Evolutionary conservation across 805 yeast species (phyloP), one percentile per base, ranked within the genome.

Genomic region (Wickerhamiella bombiphila): DNA sequence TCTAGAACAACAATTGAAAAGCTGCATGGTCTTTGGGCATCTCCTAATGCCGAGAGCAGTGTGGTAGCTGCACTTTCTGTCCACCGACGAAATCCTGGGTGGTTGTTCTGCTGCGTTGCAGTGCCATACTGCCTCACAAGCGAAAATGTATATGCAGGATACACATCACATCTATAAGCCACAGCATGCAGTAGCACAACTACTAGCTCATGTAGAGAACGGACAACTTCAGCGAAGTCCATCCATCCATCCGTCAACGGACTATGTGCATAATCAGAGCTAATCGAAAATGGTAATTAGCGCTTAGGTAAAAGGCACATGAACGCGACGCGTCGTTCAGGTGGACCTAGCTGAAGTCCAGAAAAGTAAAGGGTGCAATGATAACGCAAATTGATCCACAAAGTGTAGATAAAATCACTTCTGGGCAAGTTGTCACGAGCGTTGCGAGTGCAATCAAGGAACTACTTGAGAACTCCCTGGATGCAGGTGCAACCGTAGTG

Each of bases 391-490:
- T 75, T 20, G 63, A 61, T 25, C 45, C 45, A 1, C 47, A 49
- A 7, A 93, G 86, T 47, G 66, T 85, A 5, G 81, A 80, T 46
- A 64, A 68, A 42, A 72, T 88, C 40, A 83, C 95, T 0, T 82
- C 96, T 0, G 95, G 95, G 0, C 98, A 91, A 55, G 97, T 91
- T 11, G 80, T 91, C 9, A 70, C 76, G 4, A 94, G 81, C 48
- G 58, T 91, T 31, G 64, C 72, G 0, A 73, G 88, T 0, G 79
- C 81, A 0, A 74, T 79, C 22, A 88, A 88, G 53, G 98, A 88
- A 54, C 59, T 86, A 1, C 65, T 91, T 2, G 98, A 88, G 50
- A 88, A 88, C 54, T 63, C 91, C 22, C 60, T 88, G 5, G 98
- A 91, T 59, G 91, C 96, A 0, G 56, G 66, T 17, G 69, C 91